phyloP scores from a whole-genome alignment of 2,329 filamentous ascomycete species.

The Cladosporium oxysporum region DNA sequence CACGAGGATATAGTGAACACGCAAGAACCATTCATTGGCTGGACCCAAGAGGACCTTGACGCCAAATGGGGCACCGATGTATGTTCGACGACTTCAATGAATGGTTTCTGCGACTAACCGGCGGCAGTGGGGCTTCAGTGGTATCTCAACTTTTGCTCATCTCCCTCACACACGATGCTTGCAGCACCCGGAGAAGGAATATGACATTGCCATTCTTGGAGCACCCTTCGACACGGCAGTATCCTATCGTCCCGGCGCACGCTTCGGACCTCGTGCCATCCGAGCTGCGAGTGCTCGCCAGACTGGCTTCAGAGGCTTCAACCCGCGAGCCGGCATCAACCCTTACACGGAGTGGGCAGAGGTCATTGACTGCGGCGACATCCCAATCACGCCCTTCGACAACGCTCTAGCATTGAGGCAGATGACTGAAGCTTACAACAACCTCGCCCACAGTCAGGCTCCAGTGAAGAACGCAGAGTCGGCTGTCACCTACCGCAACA shows the following conservation, averaged over 20 bases:
- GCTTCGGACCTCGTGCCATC: slow-evolving; percentile 87
- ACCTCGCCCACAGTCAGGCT: slow-evolving; percentile 57
- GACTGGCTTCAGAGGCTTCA: slow-evolving; percentile 70
- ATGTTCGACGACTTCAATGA: background rate
- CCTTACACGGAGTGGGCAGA: slow-evolving; percentile 78
- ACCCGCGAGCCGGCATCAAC: slow-evolving; percentile 78
- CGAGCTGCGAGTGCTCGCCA: slow-evolving; percentile 80
- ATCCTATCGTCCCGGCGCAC: slow-evolving; percentile 51
- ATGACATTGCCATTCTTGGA: slow-evolving; percentile 52
- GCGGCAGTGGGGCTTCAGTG: slow-evolving; percentile 36
- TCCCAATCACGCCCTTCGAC: slow-evolving; percentile 83
- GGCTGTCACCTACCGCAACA: slow-evolving; percentile 44
- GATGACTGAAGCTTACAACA: slow-evolving; percentile 78
- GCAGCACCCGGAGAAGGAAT: slow-evolving; percentile 46
- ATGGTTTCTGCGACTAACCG: background rate
- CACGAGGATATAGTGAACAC: slow-evolving; percentile 1
- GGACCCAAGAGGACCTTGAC: slow-evolving; percentile 32
- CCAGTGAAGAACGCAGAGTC: slow-evolving; percentile 41
- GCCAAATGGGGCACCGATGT: slow-evolving; percentile 35
- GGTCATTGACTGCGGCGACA: slow-evolving; percentile 87
- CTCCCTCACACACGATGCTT: slow-evolving; percentile 51
- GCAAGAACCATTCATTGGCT: slow-evolving; percentile 29
- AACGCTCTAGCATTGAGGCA: slow-evolving; percentile 78
- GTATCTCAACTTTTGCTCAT: slow-evolving; percentile 45
- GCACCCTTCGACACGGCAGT: slow-evolving; percentile 54